Base-by-base conservation (phyloP, 2,329 filamentous ascomycete species). In the Ophiostoma sp. region DNA sequence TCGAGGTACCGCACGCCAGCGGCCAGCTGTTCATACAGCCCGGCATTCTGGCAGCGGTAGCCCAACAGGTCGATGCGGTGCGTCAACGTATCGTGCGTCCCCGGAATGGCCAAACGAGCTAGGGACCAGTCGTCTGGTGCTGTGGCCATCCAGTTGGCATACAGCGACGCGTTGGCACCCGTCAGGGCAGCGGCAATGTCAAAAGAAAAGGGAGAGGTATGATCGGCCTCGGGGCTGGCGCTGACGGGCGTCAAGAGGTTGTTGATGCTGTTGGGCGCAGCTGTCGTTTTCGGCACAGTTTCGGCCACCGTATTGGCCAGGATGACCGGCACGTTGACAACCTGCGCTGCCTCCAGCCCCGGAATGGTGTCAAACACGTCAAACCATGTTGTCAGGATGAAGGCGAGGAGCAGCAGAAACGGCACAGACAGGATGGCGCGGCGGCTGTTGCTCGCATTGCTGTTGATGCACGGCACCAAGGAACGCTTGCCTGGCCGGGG, bases 11-110 rank as follows among this genome's bases (percentile, higher is more conserved):
- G 82, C 78, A 87, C 76, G 9, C 86, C 86, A 1, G 83, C 82
- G 45, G 77, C 72, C 57, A 87, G 82, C 78, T 87, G 86, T 19
- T 79, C 80, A 17, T 74, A 76, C 28, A 88, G 80, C 75, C 82
- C 82, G 76, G 81, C 81, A 77, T 85, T 86, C 79, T 88, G 86
- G 77, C 85, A 87, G 77, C 85, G 82, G 69, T 83, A 81, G 45
- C 61, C 72, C 33, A 76, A 66, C 73, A 81, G 79, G 59, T 78
- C 76, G 72, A 85, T 79, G 61, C 79, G 77, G 75, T 84, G 85
- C 22, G 86, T 87, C 83, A 87, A 83, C 31, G 85, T 87, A 78
- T 87, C 85, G 79, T 87, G 86, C 1, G 86, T 87, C 39, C 86
- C 86, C 0, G 86, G 86, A 73, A 87, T 83, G 63, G 85, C 86